phyloP scores from a whole-genome alignment of 148 eudicot species.

The Rhododendron henanense region DNA sequence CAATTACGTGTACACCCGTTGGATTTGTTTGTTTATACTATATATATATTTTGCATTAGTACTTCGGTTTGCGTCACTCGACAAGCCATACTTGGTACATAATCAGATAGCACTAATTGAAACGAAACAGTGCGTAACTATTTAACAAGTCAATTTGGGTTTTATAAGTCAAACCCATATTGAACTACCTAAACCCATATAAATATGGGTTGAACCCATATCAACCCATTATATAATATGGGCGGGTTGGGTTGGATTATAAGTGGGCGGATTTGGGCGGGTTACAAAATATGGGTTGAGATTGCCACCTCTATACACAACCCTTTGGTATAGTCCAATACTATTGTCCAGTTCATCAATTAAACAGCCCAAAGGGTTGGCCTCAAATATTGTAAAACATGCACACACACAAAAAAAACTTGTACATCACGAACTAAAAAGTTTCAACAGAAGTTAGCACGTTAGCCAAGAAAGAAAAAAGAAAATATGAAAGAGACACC shows the following conservation, averaged over 20 bases:
- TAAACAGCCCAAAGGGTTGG: neutral
- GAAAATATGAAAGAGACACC: slow-evolving; percentile 32
- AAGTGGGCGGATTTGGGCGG: too few species aligned
- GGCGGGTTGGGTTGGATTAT: too few species aligned
- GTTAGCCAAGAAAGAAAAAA: neutral
- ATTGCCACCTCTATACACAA: neutral
- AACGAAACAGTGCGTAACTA: neutral
- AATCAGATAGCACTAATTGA: slow-evolving; percentile 2
- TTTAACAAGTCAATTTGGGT: neutral
- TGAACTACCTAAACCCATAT: too few species aligned
- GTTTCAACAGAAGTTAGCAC: neutral
- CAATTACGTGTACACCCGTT: too few species aligned
- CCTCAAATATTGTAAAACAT: neutral
- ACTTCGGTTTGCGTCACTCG: neutral
- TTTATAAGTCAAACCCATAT: too few species aligned
- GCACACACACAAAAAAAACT: neutral
- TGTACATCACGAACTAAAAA: neutral
- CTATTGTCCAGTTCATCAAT: neutral
- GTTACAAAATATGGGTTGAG: too few species aligned
- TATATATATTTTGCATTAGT: too few species aligned
- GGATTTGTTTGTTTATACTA: too few species aligned
- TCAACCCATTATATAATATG: too few species aligned
- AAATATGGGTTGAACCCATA: too few species aligned
- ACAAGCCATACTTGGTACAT: slow-evolving; percentile 4
- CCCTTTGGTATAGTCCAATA: neutral